Conservation (phyloP, 768 basidiomycete genomes). For the Sarcomyxa edulis region DNA sequence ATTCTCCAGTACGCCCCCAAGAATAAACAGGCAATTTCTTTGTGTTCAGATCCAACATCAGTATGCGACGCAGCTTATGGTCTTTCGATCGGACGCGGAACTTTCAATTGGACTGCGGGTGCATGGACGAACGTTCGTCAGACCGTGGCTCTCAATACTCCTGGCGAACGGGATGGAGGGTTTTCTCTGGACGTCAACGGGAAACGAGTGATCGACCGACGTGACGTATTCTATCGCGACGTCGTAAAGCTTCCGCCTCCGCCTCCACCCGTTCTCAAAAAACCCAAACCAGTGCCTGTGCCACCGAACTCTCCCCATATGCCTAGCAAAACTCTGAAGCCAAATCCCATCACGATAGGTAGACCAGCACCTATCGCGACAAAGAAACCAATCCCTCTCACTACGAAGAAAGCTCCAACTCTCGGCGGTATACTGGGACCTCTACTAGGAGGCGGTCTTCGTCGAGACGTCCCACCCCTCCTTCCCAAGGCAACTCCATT, state of each 20-base stretch:
- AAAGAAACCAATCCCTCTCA: too few species aligned
- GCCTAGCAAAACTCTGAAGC: not conserved
- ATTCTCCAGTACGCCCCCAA: conserved; percentile 67
- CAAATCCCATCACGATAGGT: too few species aligned
- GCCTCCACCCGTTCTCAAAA: not conserved
- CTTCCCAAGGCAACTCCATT: not conserved
- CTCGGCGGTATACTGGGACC: conserved; percentile 9
- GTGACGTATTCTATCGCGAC: conserved; percentile 61
- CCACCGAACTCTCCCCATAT: too few species aligned
- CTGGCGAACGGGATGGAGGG: conserved; percentile 60
- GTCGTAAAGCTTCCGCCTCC: conserved; percentile 8
- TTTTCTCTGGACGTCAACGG: conserved; percentile 68
- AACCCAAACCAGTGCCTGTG: not conserved
- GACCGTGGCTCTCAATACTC: conserved; percentile 67
- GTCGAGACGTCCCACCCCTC: not conserved
- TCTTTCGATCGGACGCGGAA: conserved; percentile 68
- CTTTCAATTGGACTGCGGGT: conserved; percentile 57
- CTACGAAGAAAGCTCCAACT: too few species aligned
- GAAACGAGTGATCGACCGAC: conserved; percentile 39
- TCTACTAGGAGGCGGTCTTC: conserved; percentile 1
- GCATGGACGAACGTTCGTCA: conserved; percentile 72
- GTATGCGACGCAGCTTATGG: conserved; percentile 66
- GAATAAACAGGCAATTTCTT: conserved; percentile 51
- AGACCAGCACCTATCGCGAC: too few species aligned
- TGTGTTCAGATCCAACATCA: conserved; percentile 57